Percentiles rank a stretch among this genome's conserved stretches.
These are phyloP conservation scores for Chlamydomonas sp. DNA, from an alignment of 139 green algal species.

Conservation along the genomic window DNA sequence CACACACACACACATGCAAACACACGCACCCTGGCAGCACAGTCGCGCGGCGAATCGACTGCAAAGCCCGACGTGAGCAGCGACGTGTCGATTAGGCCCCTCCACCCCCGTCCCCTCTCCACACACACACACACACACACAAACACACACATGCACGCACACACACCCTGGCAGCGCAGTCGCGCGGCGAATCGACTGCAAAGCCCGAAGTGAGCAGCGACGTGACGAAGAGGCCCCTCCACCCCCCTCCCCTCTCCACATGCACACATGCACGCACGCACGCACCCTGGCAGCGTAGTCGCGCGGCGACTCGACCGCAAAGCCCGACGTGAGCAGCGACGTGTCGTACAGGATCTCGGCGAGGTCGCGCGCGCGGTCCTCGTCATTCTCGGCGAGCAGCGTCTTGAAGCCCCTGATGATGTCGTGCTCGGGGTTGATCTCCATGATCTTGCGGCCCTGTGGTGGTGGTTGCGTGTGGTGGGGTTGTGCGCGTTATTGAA, in stretches of 20 bases:
- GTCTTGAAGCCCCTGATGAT: constrained; percentile 54
- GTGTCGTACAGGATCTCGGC: constrained; percentile 89
- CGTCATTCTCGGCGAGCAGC: constrained; percentile 34
- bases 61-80: constrained; percentile 69
- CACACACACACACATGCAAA: not conserved
- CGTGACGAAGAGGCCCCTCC: constrained; percentile 92
- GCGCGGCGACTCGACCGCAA: constrained; percentile 54
- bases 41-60: constrained; percentile 62
- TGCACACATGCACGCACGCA: not conserved
- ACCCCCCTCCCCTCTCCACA: too few relatives aligned
- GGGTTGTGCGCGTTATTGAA: too few relatives aligned
- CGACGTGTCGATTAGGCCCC: constrained; percentile 89
- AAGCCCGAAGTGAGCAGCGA: constrained; percentile 72
- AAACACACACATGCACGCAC: too few relatives aligned
- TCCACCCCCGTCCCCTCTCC: too few relatives aligned
- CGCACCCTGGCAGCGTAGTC: constrained; percentile 55
- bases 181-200: constrained; percentile 53
- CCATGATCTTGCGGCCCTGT: constrained; percentile 88
- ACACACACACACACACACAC: not conserved
- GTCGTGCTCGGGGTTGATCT: constrained; percentile 91
- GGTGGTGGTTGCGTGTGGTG: too few relatives aligned
- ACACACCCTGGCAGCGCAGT: constrained; percentile 51
- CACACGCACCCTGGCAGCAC: constrained; percentile 39
- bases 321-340: constrained; percentile 68
- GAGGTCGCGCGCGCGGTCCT: constrained; percentile 42